A percentile compares a stretch with the other conserved stretches of the same genome.
phyloP scores from a whole-genome alignment of 345 rosid species.

The Arabidopsis suecica region DNA sequence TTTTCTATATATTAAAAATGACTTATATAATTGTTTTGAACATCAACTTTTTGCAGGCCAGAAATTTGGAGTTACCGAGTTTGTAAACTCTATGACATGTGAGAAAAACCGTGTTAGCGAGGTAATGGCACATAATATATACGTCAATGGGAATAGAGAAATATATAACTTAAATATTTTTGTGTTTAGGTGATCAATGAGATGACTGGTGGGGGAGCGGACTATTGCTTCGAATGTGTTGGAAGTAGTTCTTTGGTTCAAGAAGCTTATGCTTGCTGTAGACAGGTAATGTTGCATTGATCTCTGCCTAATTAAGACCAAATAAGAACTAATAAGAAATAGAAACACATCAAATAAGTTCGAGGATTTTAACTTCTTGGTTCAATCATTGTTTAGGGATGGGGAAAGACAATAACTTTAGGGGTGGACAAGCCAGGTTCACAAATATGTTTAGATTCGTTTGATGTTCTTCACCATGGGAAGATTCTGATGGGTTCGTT shows the following conservation, averaged over 20 bases:
- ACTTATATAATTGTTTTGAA: not conserved
- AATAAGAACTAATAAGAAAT: not conserved
- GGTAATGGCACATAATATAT: constrained; percentile 45
- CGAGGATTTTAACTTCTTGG: not conserved
- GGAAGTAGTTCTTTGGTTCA: constrained; percentile 62
- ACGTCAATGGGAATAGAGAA: not conserved
- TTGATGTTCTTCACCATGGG: constrained; percentile 63
- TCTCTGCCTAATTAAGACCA: not conserved
- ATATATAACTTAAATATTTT: not conserved
- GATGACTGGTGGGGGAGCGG: constrained; percentile 84
- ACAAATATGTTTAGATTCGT: constrained; percentile 51
- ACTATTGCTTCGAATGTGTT: constrained; percentile 83
- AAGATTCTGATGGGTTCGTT: constrained; percentile 65
- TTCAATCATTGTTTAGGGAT: constrained; percentile 57
- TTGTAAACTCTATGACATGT: constrained; percentile 57
- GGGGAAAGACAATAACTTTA: constrained; percentile 84
- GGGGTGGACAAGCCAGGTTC: constrained; percentile 84
- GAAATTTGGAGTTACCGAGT: constrained; percentile 79
- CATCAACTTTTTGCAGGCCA: constrained; percentile 49
- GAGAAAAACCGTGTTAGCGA: constrained; percentile 63
- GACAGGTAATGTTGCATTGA: constrained; percentile 54
- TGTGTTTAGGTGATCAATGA: constrained; percentile 56
- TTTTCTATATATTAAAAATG: not conserved
- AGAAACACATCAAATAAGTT: not conserved
- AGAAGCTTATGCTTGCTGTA: constrained; percentile 72